Evolutionary conservation across 306 rosid species (phyloP).

Genomic region (Alnus rubra): DNA sequence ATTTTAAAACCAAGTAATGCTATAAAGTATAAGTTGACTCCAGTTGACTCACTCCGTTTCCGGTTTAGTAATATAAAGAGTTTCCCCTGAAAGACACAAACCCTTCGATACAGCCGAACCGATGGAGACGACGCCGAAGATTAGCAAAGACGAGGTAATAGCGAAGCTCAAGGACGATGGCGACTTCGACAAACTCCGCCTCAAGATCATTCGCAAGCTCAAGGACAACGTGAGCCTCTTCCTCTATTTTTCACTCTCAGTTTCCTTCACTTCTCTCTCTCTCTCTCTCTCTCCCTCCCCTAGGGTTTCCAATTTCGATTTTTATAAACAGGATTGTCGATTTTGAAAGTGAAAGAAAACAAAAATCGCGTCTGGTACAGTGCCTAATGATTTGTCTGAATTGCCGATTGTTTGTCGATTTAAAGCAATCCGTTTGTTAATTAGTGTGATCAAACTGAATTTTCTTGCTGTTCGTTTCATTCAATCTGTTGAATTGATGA

Average conservation of each 20-base stretch:
- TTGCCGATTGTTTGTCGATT: neutral
- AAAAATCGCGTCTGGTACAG: neutral
- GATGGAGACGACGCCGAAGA: constrained; percentile 32
- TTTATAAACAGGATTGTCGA: neutral
- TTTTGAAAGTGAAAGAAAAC: neutral
- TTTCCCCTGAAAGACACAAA: neutral
- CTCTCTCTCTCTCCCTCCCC: neutral
- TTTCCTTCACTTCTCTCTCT: neutral
- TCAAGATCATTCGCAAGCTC: constrained; percentile 77
- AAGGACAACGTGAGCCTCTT: constrained; percentile 56
- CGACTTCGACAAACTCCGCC: constrained; percentile 90
- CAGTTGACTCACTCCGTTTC: too few species aligned
- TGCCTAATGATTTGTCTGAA: neutral
- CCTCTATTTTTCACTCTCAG: neutral
- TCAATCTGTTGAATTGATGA: neutral
- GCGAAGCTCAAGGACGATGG: constrained; percentile 87
- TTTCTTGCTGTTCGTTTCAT: neutral
- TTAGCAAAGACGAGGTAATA: constrained; percentile 71
- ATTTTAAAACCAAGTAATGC: too few species aligned
- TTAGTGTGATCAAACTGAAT: neutral
- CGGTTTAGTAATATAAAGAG: neutral
- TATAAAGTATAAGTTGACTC: too few species aligned
- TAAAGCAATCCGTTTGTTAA: neutral
- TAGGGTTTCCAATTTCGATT: constrained; percentile 1
- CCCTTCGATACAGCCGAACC: neutral